Evolutionary conservation across 257 asterid genomes (phyloP).

Genomic region (Gardenia jasminoides): DNA sequence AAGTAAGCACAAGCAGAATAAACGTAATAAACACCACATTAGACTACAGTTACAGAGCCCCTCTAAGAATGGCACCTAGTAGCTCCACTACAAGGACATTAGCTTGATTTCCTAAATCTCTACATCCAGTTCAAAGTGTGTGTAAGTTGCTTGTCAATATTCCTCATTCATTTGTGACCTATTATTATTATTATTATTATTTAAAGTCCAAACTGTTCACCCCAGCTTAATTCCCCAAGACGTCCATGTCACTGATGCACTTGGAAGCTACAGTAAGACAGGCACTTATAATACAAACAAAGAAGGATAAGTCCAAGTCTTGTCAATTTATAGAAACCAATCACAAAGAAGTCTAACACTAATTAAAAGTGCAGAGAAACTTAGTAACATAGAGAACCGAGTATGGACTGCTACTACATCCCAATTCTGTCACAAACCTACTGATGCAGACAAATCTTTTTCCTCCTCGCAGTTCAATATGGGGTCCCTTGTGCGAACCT

Average conservation of each 20-base stretch:
- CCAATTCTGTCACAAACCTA: not conserved
- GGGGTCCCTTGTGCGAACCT: not conserved
- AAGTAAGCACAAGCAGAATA: not conserved
- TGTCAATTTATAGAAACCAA: not conserved
- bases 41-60: not conserved
- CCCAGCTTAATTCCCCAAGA: not conserved
- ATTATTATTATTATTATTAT: no score
- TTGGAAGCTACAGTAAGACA: not conserved
- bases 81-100: not conserved
- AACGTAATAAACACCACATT: not conserved
- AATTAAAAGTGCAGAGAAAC: not conserved
- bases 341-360: not conserved
- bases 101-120: not conserved
- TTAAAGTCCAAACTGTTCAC: not conserved
- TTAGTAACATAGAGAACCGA: not conserved
- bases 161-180: not conserved
- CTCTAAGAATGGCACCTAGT: not conserved
- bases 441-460: not conserved
- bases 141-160: not conserved
- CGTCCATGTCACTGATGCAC: not conserved
- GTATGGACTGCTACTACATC: not conserved
- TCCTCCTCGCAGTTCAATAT: not conserved
- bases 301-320: not conserved
- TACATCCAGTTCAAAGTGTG: conserved; percentile 3
- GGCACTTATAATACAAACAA: not conserved